Base-by-base conservation (phyloP, 805 yeast genomes). In the Danielia reshetovae region DNA sequence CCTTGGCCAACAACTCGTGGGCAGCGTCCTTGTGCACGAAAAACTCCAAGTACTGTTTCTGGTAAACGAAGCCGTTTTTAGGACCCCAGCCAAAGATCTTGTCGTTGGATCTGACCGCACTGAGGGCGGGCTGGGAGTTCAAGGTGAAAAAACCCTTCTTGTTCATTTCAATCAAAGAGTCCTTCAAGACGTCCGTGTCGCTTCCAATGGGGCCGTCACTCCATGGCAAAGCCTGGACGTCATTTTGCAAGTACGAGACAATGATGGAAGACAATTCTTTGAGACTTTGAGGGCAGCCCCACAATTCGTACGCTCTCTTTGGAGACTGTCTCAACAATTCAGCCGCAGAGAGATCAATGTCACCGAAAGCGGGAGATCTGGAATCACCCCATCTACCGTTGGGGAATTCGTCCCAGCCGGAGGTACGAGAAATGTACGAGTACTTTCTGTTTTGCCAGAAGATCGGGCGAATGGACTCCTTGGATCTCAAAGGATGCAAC, bases 381-480 rank as follows among this genome's bases (percentile, higher is more conserved):
- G 97, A 85, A 58, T 93, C 97, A 52, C 98, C 98, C 89, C 96
- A 93, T 65, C 98, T 74, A 41, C 98, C 98, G 60, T 90, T 93
- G 33, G 98, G 98, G 55, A 90, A 93, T 60, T 93, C 98, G 63
- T 93, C 98, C 88, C 98, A 93, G 38, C 83, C 81, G 17, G 93
- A 78, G 7, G 97, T 90, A 59, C 97, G 75, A 30, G 87, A 75
- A 42, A 87, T 79, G 57, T 90, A 90, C 11, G 95, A 80, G 59
- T 83, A 84, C 52, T 89, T 89, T 67, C 97, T 78, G 59, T 87
- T 84, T 57, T 86, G 84, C 97, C 97, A 90, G 61, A 90, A 90
- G 43, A 90, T 90, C 12, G 97, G 97, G 54, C 96, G 77, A 32
- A 90, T 89, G 21, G 81, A 65, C 59, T 89, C 96, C 42, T 80